Conservation (phyloP, 2,329 filamentous ascomycete species). For the Claviceps monticola region DNA sequence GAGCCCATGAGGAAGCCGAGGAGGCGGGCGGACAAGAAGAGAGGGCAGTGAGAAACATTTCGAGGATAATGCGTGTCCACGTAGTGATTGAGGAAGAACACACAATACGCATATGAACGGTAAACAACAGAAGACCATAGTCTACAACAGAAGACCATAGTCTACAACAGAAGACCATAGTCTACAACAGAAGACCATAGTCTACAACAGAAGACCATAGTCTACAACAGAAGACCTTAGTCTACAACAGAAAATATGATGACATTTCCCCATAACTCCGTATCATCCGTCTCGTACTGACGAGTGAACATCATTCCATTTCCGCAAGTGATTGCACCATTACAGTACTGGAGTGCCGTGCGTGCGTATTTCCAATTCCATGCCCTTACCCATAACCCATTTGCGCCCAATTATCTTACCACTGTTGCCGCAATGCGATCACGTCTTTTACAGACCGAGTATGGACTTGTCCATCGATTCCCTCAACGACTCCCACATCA, state of each 20-base stretch:
- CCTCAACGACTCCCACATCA: constrained; percentile 81
- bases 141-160: no score
- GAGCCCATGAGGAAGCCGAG: neutral
- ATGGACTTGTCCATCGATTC: constrained; percentile 53
- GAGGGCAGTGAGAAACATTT: neutral
- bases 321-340: neutral
- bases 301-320: neutral
- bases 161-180: no score
- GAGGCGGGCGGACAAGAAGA: neutral
- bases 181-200: no score
- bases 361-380: neutral
- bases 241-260: no score
- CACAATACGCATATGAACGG: neutral
- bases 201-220: neutral
- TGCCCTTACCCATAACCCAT: neutral
- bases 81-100: neutral
- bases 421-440: neutral
- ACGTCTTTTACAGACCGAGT: constrained; percentile 26
- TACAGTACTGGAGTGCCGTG: neutral
- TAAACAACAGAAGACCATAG: neutral
- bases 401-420: neutral
- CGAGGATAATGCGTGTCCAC: neutral
- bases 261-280: neutral
- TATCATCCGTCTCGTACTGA: neutral
- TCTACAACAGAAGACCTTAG: neutral